Evolutionary conservation across 768 basidiomycete genomes (phyloP), one percentile per base, ranked within the genome.

Genomic region (Gymnopilus junonius): DNA sequence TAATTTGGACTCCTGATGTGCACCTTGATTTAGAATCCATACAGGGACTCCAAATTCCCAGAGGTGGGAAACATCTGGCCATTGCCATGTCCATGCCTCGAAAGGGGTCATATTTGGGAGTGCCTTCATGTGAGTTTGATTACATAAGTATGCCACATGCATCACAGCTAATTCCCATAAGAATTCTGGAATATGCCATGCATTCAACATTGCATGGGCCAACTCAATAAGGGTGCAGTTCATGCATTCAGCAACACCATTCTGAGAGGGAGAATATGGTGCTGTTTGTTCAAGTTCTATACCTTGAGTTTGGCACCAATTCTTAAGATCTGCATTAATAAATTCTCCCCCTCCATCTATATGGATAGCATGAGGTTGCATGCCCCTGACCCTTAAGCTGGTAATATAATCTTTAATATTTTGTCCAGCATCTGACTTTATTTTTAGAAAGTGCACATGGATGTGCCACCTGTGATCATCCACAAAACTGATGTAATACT

Each of bases 401-500:
- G 39, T 40, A 2, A 61, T 8, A 15, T 70, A 59, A 8, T 67
- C 63, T 20, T 67, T 43, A 3, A 73, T 68, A 10, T 66, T 42
- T 0, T 53, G 20, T 3, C 29, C 37, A 0, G 67, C 69, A 6
- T 71, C 54, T 11, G 55, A 59, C 29, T 71, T 69, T 35, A 7
- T 6, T 35, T 35, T 35, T 7, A 35, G 34, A 12, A 35, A 35
- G 34, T 12, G 34, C 6, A 68, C 56, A 1, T 46, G 50, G 0
- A 35, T 39, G 32, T 58, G 31, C 12, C 59, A 45, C 3, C 32
- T 60, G 1, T 37, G 31, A 43, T 69, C 61, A 62, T 69, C 63
- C 15, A 32, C 73, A 51, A 77, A 73, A 0, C 69, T 65, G 43
- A 74, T 64, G 46, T 67, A 71, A 59, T 76, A 77, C 17, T 63